Evolutionary conservation across 164 flowering plant species (phyloP).

Genomic region (Chimonanthus praecox): DNA sequence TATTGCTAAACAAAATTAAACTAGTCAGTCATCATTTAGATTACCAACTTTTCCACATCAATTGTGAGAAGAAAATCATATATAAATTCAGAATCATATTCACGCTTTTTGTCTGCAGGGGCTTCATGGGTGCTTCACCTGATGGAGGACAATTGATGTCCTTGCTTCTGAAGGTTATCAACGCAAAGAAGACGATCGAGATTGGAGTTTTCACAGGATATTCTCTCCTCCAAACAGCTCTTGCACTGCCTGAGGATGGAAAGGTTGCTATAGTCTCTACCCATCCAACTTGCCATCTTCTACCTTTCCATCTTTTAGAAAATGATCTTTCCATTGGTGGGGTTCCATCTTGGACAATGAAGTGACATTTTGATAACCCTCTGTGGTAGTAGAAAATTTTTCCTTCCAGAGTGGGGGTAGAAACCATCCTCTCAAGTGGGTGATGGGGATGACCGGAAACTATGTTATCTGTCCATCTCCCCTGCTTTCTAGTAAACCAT

Average conservation of each 20-base stretch:
- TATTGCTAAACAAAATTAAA: neutral
- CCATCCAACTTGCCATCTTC: neutral
- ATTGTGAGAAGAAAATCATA: no score
- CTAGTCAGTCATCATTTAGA: neutral
- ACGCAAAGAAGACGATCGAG: constrained; percentile 53
- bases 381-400: no score
- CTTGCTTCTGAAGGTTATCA: constrained; percentile 36
- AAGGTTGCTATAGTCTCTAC: constrained; percentile 26
- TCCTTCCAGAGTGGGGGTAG: no score
- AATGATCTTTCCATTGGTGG: neutral
- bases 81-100: neutral
- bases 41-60: neutral
- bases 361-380: no score
- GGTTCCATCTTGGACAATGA: no score
- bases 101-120: constrained; percentile 14
- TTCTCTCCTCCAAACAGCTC: constrained; percentile 64
- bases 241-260: constrained; percentile 50
- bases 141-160: constrained; percentile 48
- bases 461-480: no score
- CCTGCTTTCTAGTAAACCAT: no score
- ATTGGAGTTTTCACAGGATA: constrained; percentile 68
- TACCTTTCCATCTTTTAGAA: neutral
- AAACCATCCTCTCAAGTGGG: no score
- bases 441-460: no score
- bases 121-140: constrained; percentile 35